Base-by-base conservation (phyloP, 805 yeast species). In the Starmerella khaoyaiensis region DNA sequence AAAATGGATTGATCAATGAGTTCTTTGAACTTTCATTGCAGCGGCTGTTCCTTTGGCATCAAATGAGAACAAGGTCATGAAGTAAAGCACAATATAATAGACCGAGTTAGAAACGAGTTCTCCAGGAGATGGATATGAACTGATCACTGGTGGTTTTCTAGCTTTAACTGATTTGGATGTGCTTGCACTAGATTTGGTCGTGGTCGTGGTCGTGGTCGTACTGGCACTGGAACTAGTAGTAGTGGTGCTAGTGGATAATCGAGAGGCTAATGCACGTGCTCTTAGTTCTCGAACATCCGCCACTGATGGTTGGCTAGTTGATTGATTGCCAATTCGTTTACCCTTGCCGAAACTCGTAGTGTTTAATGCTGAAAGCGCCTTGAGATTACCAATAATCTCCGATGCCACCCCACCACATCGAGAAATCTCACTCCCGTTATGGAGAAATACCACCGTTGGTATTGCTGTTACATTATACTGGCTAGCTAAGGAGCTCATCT, bases 371-470 rank as follows among this genome's bases (percentile, higher is more conserved):
- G 36, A 17, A 22, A 44, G 37, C 23, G 23, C 23, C 8, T 30
- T 32, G 10, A 50, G 36, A 7, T 22, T 27, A 10, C 40, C 36
- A 10, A 33, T 35, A 16, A 51, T 28, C 1, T 30, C 35, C 10
- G 30, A 25, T 14, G 47, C 14, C 24, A 52, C 51, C 18, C 53
- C 60, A n/a, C 61, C 61, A n/a, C 53, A 48, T 8, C 53, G 50
- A n/a, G 72, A 70, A 44, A 82, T 71, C 53, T 74, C 74, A 61
- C 73, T 61, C 33, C 94, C 94, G 42, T 67, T 66, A 68, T 78
- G 79, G 72, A 79, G 72, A 60, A 81, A 76, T 46, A 83, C 64
- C 49, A 74, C 63, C 40, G 79, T 71, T 46, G 81, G 81, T 74
- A 74, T 72, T 44, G 76, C 71, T 23, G 69, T 62, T 39, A 74